Evolutionary conservation across 805 yeast species (phyloP).

Genomic region (Ogataea nakhonphanomensis): DNA sequence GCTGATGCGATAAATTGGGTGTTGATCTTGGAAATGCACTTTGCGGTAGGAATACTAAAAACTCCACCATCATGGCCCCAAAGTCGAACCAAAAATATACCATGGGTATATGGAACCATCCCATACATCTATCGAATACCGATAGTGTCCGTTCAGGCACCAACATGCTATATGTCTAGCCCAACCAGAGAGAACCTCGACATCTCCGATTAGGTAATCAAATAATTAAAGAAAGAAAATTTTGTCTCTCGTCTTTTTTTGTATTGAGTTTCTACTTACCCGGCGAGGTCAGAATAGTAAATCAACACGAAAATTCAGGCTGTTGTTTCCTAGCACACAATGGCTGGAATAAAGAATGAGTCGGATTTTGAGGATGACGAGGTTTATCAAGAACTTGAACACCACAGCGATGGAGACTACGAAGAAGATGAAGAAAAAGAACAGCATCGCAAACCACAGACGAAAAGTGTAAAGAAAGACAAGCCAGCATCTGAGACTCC

Average conservation of each 20-base stretch:
- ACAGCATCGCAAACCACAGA: constrained; percentile 14
- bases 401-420: constrained; percentile 24
- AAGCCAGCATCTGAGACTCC: constrained; percentile 2
- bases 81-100: constrained; percentile 2
- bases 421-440: constrained; percentile 23
- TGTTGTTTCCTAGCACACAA: constrained; percentile 13
- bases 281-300: constrained; percentile 2
- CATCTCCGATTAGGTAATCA: constrained; percentile 11
- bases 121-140: constrained; percentile 6
- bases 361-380: constrained; percentile 20
- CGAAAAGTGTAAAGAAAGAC: constrained; percentile 14
- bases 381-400: constrained; percentile 16
- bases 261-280: constrained; percentile 2
- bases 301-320: constrained; percentile 18
- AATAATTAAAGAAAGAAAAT: constrained; percentile 10
- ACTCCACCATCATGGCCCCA: constrained; percentile 7
- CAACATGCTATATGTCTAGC: not conserved
- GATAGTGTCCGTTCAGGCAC: constrained; percentile 1
- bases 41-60: constrained; percentile 4
- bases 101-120: constrained; percentile 1
- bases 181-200: not conserved
- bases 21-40: constrained; percentile 20
- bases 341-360: constrained; percentile 6
- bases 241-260: not conserved
- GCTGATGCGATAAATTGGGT: constrained; percentile 30